Evolutionary conservation across 768 basidiomycete genomes (phyloP), one percentile per base, ranked within the genome.

Genomic region (Glaciozyma antarctica): DNA sequence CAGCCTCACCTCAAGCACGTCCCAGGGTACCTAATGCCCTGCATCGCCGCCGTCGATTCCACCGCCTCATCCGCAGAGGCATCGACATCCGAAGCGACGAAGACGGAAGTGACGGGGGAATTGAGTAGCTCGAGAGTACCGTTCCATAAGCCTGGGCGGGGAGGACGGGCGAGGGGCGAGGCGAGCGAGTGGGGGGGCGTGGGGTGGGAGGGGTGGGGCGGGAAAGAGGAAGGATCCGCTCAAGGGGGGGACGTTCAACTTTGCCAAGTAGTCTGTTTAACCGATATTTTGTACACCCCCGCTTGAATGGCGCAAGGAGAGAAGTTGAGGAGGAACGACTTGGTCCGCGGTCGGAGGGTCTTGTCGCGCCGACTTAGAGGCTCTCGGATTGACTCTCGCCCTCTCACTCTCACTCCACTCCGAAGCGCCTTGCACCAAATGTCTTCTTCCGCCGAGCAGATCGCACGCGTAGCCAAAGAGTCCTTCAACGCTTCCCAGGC

Each of bases 1-100:
- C 93, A 95, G 75, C 78, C 90, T 2, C 93, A 98, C 75, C 88
- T 98, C 85, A 97, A 94, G 76, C 88, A 93, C 76, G 85, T 98
- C 7, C 95, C 94, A 1, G 86, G 85, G 62, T 99, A 99, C 75
- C 80, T 98, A 32, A 80, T 95, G 67, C 93, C 94, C 3, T 84
- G 84, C 34, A 86, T 89, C 56, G 84, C 86, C 28, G 79, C 86
- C 12, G 84, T 86, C 19, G 72, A 9, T 58, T 62, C 3, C 54
- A 54, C 10, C 62, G 76, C 32, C 74, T 70, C 58, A 70, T 57
- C 15, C 55, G 60, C 41, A 52, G 51, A 57, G 47, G 10, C 47
- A 49, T 28, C 38, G 55, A 22, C 38, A 41, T 30, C 41, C 13
- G 54, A 38, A 24, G 22, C 41, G 8, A 45, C 49, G 10, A 54